Conservation (phyloP, 805 yeast species). For the Candida easanensis region DNA sequence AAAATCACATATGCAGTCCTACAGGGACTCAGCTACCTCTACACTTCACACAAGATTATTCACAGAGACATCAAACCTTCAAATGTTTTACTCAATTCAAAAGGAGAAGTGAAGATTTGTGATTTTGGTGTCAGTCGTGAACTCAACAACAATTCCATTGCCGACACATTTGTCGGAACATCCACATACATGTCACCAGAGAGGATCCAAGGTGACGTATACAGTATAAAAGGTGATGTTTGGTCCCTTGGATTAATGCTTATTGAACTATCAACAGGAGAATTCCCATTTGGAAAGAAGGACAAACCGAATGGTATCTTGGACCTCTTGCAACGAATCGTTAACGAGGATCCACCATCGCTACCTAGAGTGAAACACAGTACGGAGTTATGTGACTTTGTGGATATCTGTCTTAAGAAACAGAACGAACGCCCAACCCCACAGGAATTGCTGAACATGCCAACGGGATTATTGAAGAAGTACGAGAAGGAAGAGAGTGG, state of each 20-base stretch:
- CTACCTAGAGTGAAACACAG: constrained; percentile 42
- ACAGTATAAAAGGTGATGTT: constrained; percentile 93
- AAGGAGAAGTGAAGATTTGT: constrained; percentile 86
- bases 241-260: constrained; percentile 96
- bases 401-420: constrained; percentile 72
- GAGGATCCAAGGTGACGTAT: constrained; percentile 90
- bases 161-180: constrained; percentile 97
- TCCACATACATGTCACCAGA: constrained; percentile 98
- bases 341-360: constrained; percentile 86
- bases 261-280: constrained; percentile 84
- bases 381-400: constrained; percentile 60
- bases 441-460: constrained; percentile 53
- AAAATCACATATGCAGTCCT: constrained; percentile 75
- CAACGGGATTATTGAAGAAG: constrained; percentile 29
- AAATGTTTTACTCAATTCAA: constrained; percentile 82
- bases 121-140: constrained; percentile 97
- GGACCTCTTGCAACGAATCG: constrained; percentile 88
- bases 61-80: constrained; percentile 97
- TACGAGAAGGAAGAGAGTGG: constrained; percentile 32
- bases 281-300: constrained; percentile 69
- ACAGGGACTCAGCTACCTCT: constrained; percentile 77
- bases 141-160: constrained; percentile 80
- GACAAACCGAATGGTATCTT: constrained; percentile 80
- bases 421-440: constrained; percentile 70
- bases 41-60: constrained; percentile 80